Evolutionary conservation across 164 flowering plant genomes (phyloP).

Genomic region (Magnolia changhungtana): DNA sequence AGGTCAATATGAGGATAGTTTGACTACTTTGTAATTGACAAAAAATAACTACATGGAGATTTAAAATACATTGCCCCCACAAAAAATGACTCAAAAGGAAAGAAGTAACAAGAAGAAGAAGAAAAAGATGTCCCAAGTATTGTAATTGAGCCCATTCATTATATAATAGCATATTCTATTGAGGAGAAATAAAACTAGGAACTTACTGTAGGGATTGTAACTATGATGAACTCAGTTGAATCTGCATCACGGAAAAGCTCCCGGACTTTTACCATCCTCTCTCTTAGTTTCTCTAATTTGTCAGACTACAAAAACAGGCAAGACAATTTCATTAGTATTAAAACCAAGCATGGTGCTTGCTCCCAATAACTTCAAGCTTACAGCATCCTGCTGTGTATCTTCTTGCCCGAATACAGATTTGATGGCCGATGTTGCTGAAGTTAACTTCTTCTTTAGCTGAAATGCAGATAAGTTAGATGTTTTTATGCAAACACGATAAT

Average conservation of each 20-base stretch:
- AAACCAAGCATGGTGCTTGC: constrained; percentile 1
- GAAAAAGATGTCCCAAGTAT: background rate
- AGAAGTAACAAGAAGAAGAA: background rate
- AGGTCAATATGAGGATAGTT: background rate
- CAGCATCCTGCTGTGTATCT: constrained; percentile 52
- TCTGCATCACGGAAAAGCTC: constrained; percentile 79
- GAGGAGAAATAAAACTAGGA: background rate
- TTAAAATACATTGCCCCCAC: background rate
- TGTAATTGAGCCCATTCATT: background rate
- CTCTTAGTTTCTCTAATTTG: constrained; percentile 75
- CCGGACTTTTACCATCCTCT: constrained; percentile 85
- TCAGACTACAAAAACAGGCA: constrained; percentile 43
- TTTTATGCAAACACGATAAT: background rate
- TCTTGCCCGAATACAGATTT: constrained; percentile 82
- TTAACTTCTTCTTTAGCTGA: constrained; percentile 74
- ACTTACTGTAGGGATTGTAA: constrained; percentile 88
- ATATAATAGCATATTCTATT: background rate
- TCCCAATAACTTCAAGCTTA: constrained; percentile 37
- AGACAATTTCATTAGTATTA: constrained; percentile 1
- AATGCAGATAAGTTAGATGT: background rate
- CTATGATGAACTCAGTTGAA: constrained; percentile 82
- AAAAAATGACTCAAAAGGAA: background rate
- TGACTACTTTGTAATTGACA: background rate
- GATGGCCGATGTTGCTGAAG: constrained; percentile 83
- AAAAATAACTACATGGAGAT: background rate